A percentile compares a stretch with the other conserved stretches of the same genome.
These are phyloP conservation scores for Saccharomycopsis synnaedendra DNA, from an alignment of 805 yeast genomes.

Conservation along the genomic window DNA sequence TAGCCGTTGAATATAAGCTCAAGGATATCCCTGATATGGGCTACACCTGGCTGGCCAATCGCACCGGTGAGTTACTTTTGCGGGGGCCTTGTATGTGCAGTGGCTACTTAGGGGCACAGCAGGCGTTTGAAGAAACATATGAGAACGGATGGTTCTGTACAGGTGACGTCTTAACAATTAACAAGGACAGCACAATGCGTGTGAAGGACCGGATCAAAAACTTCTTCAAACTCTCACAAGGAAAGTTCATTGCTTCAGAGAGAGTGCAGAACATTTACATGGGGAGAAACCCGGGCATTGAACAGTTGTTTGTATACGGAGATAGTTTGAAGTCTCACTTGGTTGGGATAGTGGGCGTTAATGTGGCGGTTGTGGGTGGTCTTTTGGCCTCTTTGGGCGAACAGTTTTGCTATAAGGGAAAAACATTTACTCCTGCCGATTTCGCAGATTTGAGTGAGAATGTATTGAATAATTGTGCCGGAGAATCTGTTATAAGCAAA, in stretches of 20 bases:
- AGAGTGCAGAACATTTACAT: conserved; percentile 57
- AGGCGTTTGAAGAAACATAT: background rate
- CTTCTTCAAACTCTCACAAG: conserved; percentile 59
- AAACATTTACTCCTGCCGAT: background rate
- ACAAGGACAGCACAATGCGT: conserved; percentile 39
- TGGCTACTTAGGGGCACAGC: conserved; percentile 27
- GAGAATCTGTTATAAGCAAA: background rate
- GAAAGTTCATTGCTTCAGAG: conserved; percentile 67
- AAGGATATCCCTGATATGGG: conserved; percentile 42
- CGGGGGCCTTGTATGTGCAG: conserved; percentile 45
- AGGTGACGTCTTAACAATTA: conserved; percentile 53
- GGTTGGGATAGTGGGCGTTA: conserved; percentile 55
- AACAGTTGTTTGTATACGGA: conserved; percentile 54
- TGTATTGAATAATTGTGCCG: background rate
- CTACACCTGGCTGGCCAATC: conserved; percentile 24
- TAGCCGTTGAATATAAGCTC: conserved; percentile 40
- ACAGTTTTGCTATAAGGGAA: background rate
- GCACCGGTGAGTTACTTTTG: conserved; percentile 42
- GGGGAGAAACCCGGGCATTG: conserved; percentile 36
- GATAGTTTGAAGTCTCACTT: conserved; percentile 44
- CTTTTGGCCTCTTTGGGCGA: background rate
- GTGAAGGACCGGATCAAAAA: conserved; percentile 71
- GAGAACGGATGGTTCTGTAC: conserved; percentile 55
- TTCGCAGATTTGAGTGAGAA: background rate
- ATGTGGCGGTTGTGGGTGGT: conserved; percentile 22